Percentiles rank a stretch among this genome's conserved stretches.
Evolutionary conservation across 768 basidiomycete genomes (phyloP).

Genomic region (Lactifluus pinguis): DNA sequence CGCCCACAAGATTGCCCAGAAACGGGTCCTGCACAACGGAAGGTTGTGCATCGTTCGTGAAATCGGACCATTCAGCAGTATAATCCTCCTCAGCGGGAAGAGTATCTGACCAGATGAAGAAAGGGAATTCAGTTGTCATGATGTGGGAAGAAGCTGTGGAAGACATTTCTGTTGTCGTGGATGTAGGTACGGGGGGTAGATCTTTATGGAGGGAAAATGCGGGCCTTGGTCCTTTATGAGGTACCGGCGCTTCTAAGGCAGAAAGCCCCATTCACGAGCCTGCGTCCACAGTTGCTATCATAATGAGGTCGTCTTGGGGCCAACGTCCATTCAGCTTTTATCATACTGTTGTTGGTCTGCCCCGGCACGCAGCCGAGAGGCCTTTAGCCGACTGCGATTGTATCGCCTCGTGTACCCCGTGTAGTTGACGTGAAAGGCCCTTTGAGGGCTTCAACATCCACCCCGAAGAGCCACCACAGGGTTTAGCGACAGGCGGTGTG

Average conservation of each 20-base stretch:
- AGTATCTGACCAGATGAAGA: neutral
- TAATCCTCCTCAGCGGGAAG: neutral
- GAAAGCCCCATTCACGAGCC: neutral
- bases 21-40: neutral
- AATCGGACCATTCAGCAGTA: neutral
- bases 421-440: neutral
- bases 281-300: neutral
- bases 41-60: neutral
- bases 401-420: neutral
- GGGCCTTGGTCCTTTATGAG: neutral
- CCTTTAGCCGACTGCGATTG: neutral
- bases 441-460: neutral
- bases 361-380: neutral
- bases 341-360: no score
- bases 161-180: neutral
- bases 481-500: neutral
- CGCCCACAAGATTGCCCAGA: neutral
- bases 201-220: neutral
- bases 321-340: no score
- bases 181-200: neutral
- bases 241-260: neutral
- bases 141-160: neutral
- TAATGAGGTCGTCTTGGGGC: no score
- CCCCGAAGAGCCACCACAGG: neutral
- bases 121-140: neutral